phyloP scores from a whole-genome alignment of 1,139 yeast species.

The Trichomonascaceae sp. region DNA sequence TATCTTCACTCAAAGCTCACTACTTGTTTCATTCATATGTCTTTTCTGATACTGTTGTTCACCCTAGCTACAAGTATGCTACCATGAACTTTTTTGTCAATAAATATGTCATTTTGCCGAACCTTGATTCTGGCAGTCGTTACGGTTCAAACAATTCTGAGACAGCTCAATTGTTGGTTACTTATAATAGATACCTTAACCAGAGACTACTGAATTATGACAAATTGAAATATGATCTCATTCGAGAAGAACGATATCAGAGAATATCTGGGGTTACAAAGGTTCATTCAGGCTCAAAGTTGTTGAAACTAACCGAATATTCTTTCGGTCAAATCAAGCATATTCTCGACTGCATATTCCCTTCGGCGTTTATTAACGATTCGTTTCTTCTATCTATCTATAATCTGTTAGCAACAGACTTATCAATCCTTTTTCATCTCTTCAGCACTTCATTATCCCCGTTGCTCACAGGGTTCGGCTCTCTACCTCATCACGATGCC shows the following conservation, averaged over 20 bases:
- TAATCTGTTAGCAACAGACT: conserved; percentile 21
- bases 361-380: conserved; percentile 16
- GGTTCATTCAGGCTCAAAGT: conserved; percentile 12
- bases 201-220: conserved; percentile 21
- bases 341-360: conserved; percentile 23
- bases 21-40: conserved; percentile 21
- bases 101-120: conserved; percentile 9
- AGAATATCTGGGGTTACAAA: not conserved
- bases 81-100: conserved; percentile 9
- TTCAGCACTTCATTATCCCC: conserved; percentile 21
- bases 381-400: conserved; percentile 20
- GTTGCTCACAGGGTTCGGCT: conserved; percentile 23
- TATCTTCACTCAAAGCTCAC: conserved; percentile 21
- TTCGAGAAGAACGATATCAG: conserved; percentile 20
- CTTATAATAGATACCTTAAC: conserved; percentile 23
- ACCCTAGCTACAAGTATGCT: conserved; percentile 9
- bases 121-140: conserved; percentile 1
- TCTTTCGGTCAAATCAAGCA: conserved; percentile 20
- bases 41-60: conserved; percentile 18
- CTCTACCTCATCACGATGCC: conserved; percentile 22
- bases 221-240: conserved; percentile 19
- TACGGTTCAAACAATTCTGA: conserved; percentile 11
- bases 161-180: conserved; percentile 16
- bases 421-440: conserved; percentile 22
- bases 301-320: conserved; percentile 23